phyloP scores from a whole-genome alignment of 2,329 filamentous ascomycete species.

The Ceratocystis cacaofunesta region DNA sequence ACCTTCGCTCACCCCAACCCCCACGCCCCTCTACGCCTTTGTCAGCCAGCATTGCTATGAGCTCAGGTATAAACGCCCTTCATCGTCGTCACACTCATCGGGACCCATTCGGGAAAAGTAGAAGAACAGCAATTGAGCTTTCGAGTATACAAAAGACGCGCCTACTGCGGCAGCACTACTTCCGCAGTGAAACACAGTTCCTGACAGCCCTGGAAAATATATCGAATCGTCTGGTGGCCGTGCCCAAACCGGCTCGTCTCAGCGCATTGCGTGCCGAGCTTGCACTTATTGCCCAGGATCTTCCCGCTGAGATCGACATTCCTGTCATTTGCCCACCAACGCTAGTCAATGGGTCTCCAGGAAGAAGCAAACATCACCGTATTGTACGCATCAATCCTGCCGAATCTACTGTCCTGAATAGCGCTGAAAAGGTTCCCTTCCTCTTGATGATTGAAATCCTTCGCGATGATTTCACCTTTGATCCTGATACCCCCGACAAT shows the following conservation, averaged over 20 bases:
- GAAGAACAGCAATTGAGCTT: constrained; percentile 46
- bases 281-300: constrained; percentile 63
- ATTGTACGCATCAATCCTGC: constrained; percentile 73
- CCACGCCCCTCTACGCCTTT: constrained; percentile 40
- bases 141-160: constrained; percentile 53
- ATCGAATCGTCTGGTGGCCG: constrained; percentile 67
- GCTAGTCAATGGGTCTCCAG: constrained; percentile 55
- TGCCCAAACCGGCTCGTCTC: constrained; percentile 66
- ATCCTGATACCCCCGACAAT: constrained; percentile 60
- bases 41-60: constrained; percentile 36
- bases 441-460: constrained; percentile 73
- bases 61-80: constrained; percentile 32
- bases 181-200: constrained; percentile 67
- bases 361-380: constrained; percentile 63
- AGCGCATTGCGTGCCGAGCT: constrained; percentile 70
- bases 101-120: constrained; percentile 30
- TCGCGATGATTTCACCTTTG: constrained; percentile 68
- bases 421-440: constrained; percentile 74
- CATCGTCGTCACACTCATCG: constrained; percentile 47
- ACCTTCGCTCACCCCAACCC: constrained; percentile 35
- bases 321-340: constrained; percentile 67
- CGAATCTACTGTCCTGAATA: constrained; percentile 73
- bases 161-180: constrained; percentile 65
- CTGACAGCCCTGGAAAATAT: constrained; percentile 68
- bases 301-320: constrained; percentile 72